Conservation (phyloP, 2,329 filamentous ascomycete genomes). For the Venturia pyrina region DNA sequence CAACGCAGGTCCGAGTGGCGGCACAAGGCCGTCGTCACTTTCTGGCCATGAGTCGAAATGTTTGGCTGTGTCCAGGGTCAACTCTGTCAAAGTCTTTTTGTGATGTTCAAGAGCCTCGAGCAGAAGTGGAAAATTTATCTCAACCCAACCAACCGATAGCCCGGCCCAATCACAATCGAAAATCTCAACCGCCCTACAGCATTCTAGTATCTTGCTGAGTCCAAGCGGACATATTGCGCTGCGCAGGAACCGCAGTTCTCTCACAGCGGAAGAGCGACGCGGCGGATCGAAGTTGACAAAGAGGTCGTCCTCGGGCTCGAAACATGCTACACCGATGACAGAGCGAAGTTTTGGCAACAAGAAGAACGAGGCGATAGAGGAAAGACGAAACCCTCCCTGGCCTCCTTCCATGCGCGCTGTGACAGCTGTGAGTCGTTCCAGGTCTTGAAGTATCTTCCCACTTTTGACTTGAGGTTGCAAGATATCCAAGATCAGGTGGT, state of each 20-base stretch:
- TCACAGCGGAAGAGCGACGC: slow-evolving; percentile 2
- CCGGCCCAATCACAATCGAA: slow-evolving; percentile 13
- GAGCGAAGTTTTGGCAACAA: slow-evolving; percentile 4
- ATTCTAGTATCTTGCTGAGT: slow-evolving; percentile 4
- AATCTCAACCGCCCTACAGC: slow-evolving; percentile 1
- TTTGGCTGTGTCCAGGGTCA: slow-evolving; percentile 10
- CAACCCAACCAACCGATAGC: slow-evolving; percentile 11
- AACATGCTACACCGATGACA: slow-evolving; percentile 9
- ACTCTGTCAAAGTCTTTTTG: slow-evolving; percentile 1
- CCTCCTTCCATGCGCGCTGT: slow-evolving; percentile 10
- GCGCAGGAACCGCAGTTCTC: slow-evolving; percentile 7
- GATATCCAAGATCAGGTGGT: slow-evolving; percentile 11
- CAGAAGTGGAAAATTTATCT: slow-evolving; percentile 13
- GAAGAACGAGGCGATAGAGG: slow-evolving; percentile 11
- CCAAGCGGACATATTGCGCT: slow-evolving; percentile 9
- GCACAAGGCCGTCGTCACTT: slow-evolving; percentile 10
- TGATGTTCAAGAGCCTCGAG: neutral
- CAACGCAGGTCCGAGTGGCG: slow-evolving; percentile 8
- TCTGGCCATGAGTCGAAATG: slow-evolving; percentile 13
- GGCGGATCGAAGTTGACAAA: slow-evolving; percentile 13
- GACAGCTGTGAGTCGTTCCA: slow-evolving; percentile 6
- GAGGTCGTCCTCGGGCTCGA: slow-evolving; percentile 12
- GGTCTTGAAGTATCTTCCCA: slow-evolving; percentile 4
- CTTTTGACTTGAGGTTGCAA: slow-evolving; percentile 2
- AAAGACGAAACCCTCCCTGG: slow-evolving; percentile 11